Evolutionary conservation across 345 rosid genomes (phyloP).

Genomic region (Gossypium stocksii): DNA sequence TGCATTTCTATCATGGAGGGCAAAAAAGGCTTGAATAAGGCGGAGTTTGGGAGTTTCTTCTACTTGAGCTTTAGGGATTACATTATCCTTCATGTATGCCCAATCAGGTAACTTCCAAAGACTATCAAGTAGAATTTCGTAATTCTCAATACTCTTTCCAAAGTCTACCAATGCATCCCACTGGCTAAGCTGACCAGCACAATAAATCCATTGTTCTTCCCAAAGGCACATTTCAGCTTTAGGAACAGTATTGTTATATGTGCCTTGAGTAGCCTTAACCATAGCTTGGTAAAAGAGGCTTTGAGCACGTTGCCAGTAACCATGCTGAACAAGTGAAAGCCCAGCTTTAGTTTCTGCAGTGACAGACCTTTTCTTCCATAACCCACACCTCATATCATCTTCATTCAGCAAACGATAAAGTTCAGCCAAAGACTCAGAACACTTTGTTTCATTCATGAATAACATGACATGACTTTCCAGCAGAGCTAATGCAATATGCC

Average conservation of each 20-base stretch:
- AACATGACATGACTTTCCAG: constrained; percentile 95
- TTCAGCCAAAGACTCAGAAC: constrained; percentile 95
- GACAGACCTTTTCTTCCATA: constrained; percentile 94
- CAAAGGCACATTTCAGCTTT: constrained; percentile 99
- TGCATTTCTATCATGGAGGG: constrained; percentile 78
- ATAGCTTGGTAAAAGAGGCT: constrained; percentile 92
- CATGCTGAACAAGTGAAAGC: constrained; percentile 95
- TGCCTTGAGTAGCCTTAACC: constrained; percentile 98
- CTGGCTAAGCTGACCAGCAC: constrained; percentile 91
- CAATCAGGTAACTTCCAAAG: constrained; percentile 98
- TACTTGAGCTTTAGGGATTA: constrained; percentile 94
- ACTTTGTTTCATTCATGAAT: constrained; percentile 81
- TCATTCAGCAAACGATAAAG: constrained; percentile 90
- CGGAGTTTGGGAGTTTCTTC: constrained; percentile 98
- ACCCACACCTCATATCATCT: constrained; percentile 98
- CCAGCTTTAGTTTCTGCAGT: constrained; percentile 97
- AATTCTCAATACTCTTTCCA: constrained; percentile 87
- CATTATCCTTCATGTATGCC: constrained; percentile 89
- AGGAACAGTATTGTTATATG: constrained; percentile 90
- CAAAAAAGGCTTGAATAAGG: constrained; percentile 79
- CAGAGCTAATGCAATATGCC: constrained; percentile 91
- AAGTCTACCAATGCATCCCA: constrained; percentile 97
- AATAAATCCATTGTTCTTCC: constrained; percentile 99
- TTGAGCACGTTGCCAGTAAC: constrained; percentile 94
- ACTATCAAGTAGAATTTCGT: constrained; percentile 88